Base-by-base conservation (phyloP, 345 rosid species). In the Leavenworthia alabamica region DNA sequence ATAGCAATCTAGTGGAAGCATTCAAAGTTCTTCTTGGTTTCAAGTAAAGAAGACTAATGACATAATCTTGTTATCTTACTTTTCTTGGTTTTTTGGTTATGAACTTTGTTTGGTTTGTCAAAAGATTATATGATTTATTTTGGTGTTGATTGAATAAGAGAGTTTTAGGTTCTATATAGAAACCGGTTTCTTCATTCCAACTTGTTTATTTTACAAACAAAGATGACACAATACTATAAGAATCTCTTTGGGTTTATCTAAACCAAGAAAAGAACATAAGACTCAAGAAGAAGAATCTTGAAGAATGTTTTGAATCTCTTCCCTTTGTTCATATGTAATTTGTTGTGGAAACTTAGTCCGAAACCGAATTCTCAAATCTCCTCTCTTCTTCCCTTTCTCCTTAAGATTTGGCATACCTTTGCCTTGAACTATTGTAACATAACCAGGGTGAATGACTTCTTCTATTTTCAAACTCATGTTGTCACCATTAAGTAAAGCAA, bases 361-460 rank as follows among this genome's bases (percentile, higher is more conserved):
- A 68, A 86, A 86, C 41, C 62, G 28, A 33, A 83, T 70, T 42
- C 70, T 80, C 72, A 83, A 58, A 44, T 86, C 60, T 23, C 92
- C 98, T 61, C 95, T 81, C 76, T 57, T 75, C 43, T 37, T 70
- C 36, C 83, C 83, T 23, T 56, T 54, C 42, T 79, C 79, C 64
- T 81, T 80, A 0, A 75, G 27, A 29, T 10, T 75, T 2, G 90
- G 84, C 96, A 91, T 91, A 4, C 96, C 96, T 62, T 84, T 83
- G 7, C 80, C 90, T 22, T 52, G 27, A 7, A 88, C 33, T 19
- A 78, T 62, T 60, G 55, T 81, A 24, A 81, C 62, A 14, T 65
- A 76, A 1, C 95, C 93, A 20, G 83, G 92, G 67, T 78, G 42
- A 8, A 91, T 67, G 15, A 88, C 62, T 28, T 82, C 91, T 0